Conservation (phyloP, 768 basidiomycete genomes). For the Psilocybe subaeruginosa region DNA sequence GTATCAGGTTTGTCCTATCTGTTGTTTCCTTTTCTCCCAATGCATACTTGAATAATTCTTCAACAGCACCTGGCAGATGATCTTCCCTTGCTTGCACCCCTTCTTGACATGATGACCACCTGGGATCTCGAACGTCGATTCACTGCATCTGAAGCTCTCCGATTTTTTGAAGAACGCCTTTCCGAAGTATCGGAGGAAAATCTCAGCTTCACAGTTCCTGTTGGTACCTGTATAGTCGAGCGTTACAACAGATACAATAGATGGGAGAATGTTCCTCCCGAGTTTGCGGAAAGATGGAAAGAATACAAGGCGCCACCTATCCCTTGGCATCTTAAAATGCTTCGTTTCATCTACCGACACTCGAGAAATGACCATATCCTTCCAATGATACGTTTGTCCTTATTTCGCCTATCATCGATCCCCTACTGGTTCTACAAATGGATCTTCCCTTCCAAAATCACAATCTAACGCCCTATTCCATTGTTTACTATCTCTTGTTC, state of each 20-base stretch:
- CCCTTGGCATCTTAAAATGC: neutral
- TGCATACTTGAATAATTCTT: too few species aligned
- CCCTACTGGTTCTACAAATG: neutral
- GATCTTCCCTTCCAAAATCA: too few species aligned
- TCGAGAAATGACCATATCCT: neutral
- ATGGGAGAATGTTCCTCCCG: neutral
- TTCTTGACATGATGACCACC: neutral
- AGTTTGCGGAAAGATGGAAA: neutral
- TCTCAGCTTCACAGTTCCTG: neutral
- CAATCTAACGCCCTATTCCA: too few species aligned
- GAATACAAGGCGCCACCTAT: neutral
- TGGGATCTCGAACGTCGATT: neutral
- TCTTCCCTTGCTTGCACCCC: neutral
- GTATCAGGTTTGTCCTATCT: slow-evolving; percentile 15
- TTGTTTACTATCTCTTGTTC: too few species aligned
- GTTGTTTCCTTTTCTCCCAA: neutral
- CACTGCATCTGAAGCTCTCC: neutral
- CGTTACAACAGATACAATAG: neutral
- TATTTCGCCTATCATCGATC: neutral
- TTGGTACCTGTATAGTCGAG: too few species aligned
- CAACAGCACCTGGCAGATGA: neutral
- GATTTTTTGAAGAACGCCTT: neutral
- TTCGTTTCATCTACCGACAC: neutral
- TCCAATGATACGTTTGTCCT: too few species aligned
- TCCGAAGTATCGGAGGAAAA: neutral